Base-by-base conservation (phyloP, 1,139 yeast species). In the Zygosaccharomyces pseudobailii region DNA sequence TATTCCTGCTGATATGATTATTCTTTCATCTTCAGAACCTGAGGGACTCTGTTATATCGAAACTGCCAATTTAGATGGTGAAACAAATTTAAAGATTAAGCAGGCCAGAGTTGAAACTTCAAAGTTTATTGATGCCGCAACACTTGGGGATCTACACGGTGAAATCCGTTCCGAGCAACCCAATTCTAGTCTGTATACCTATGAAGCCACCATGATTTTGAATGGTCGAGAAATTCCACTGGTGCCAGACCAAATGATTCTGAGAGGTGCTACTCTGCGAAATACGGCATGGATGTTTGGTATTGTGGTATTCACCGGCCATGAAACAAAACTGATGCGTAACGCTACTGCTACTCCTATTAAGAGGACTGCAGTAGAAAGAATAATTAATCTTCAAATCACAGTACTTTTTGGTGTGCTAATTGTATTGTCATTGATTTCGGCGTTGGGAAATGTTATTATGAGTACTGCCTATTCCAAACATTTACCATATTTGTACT, bases 261-360 rank as follows among this genome's bases (percentile, higher is more conserved):
- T 94, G 49, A 79, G 99, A 71, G 99, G 99, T 52, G 98, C 99
- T 8, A 88, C 95, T 5, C 74, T 94, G 54, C 78, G 97, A 67
- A 94, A 94, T 61, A 94, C 98, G 0, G 88, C 84, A 42, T 94
- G 97, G 97, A 80, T 94, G 40, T 89, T 88, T 59, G 98, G 98
- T 25, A 75, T 89, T 40, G 97, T 87, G 2, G 80, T 92, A 1
- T 94, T 92, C 65, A 94, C 99, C 0, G 99, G 98, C 24, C 98
- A 94, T 66, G 98, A 94, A 69, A 92, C 99, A 0, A 94, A 94
- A 63, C 75, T 94, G 55, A 92, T 94, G 98, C 80, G 98, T 63
- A 94, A 94, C 70, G 98, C 99, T 9, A 90, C 97, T 2, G 97
- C 98, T 3, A 84, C 99, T 1, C 98, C 98, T 4, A 94, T 94